Conservation (phyloP, 768 basidiomycete species). For the Leccinum obscurum region DNA sequence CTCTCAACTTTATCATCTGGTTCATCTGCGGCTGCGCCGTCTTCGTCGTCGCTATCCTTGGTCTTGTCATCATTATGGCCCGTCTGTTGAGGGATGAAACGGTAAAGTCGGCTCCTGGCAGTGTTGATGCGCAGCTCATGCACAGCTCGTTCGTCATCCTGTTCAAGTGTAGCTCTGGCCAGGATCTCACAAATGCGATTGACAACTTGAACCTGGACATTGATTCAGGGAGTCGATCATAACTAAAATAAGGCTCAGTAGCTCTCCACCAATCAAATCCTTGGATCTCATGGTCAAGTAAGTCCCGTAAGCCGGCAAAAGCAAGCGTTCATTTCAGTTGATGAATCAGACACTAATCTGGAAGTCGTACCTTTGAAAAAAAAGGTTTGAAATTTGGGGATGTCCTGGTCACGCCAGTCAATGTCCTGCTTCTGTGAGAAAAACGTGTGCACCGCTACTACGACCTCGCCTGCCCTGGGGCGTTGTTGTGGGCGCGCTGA, state of each 20-base stretch:
- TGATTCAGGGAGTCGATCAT: constrained; percentile 37
- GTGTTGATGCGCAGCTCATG: constrained; percentile 49
- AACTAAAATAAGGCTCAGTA: too few species aligned
- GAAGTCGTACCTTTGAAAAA: too few species aligned
- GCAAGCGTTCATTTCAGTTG: too few species aligned
- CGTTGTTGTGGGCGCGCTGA: too few species aligned
- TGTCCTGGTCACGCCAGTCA: too few species aligned
- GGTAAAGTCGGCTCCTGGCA: constrained; percentile 44
- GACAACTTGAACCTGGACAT: constrained; percentile 52
- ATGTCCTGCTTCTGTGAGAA: too few species aligned
- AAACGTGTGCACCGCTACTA: too few species aligned
- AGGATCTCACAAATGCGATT: constrained; percentile 78
- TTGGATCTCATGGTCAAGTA: too few species aligned
- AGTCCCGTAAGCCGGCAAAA: too few species aligned
- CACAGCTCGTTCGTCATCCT: constrained; percentile 61
- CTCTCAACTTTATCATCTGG: constrained; percentile 96
- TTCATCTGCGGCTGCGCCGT: constrained; percentile 83
- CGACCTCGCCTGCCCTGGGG: too few species aligned
- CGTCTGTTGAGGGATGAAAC: constrained; percentile 49
- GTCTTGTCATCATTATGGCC: constrained; percentile 79
- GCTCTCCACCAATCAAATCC: too few species aligned
- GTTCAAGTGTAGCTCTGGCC: constrained; percentile 72
- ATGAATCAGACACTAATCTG: constrained; percentile 3
- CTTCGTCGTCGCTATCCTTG: constrained; percentile 91
- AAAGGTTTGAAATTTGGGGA: too few species aligned